A percentile compares a stretch with the other conserved stretches of the same genome.
Conservation (phyloP, 768 basidiomycete genomes). For the Megacollybia marginata region DNA sequence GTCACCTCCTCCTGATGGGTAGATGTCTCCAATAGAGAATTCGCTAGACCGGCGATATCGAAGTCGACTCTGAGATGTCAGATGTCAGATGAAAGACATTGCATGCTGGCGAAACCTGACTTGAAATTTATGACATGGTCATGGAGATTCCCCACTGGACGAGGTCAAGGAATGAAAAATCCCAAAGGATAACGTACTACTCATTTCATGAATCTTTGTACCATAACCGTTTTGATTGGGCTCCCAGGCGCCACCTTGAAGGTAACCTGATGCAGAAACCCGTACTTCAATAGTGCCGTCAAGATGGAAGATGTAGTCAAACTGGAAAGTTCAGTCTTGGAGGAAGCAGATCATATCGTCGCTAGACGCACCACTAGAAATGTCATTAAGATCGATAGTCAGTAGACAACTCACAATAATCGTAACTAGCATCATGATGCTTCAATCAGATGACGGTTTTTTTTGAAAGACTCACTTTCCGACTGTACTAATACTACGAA, state of each 20-base stretch:
- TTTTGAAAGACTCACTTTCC: conserved; percentile 43
- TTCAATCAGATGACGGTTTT: not conserved
- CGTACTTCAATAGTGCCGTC: conserved; percentile 67
- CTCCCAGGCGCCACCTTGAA: conserved; percentile 59
- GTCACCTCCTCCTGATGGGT: conserved; percentile 41
- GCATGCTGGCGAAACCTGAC: conserved; percentile 11
- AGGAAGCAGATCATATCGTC: not conserved
- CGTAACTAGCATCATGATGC: conserved; percentile 30
- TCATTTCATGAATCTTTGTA: conserved; percentile 43
- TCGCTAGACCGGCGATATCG: conserved; percentile 51
- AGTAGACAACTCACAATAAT: conserved; percentile 39
- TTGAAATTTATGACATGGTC: conserved; percentile 65
- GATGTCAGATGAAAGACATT: not conserved
- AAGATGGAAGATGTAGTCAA: conserved; percentile 60
- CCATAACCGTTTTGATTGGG: conserved; percentile 43
- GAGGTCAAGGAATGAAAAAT: not conserved
- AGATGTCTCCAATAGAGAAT: conserved; percentile 46
- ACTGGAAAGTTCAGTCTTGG: conserved; percentile 21
- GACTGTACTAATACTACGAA: conserved; percentile 52
- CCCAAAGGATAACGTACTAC: conserved; percentile 32
- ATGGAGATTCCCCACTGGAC: conserved; percentile 54
- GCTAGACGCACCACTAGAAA: not conserved
- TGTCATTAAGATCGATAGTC: conserved; percentile 1
- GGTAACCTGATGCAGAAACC: conserved; percentile 59
- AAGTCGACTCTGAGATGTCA: conserved; percentile 43